Evolutionary conservation across 106 monocot genomes (phyloP), one percentile per base, ranked within the genome.

Genomic region (Agapanthus africanus): DNA sequence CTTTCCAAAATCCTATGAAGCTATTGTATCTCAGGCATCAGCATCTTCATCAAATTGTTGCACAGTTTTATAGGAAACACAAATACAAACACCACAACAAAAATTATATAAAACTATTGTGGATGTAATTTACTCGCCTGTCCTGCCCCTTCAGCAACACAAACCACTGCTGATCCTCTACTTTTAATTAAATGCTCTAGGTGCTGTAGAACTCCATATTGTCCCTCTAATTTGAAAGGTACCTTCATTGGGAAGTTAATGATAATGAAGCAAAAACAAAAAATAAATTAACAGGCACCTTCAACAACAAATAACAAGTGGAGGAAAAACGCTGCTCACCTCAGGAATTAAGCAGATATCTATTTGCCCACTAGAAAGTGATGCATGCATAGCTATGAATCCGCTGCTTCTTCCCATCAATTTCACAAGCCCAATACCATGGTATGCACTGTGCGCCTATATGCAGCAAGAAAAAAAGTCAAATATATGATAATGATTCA

Each of bases 391-490:
- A 42, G 94, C 83, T 66, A 95, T 95, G 65, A 88, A 95, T 11
- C 94, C 94, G 69, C 94, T 95, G 59, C 75, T 88, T 77, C 94
- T 71, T 31, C 94, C 94, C 94, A 95, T 95, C 76, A 95, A 57
- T 79, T 95, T 95, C 22, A 95, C 88, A 4, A 95, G 62, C 15
- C 94, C 94, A 71, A 95, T 83, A 16, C 94, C 94, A 80, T 88
- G 87, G 65, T 83, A 95, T 37, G 91, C 94, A 61, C 90, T 90
- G 66, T 78, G 85, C 34, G 94, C 94, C 94, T 95, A 38, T 34
- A 56, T 42, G 3, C 2, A 13, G 31, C 39, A 65, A 26, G 39
- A 65, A 40, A 26, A n/a, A 31, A 65, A 25, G 0, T 35, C 35
- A 40, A n/a, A 19, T 61, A 4, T 36, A 61, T 26, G 18, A 36